Base-by-base conservation (phyloP, 2,329 filamentous ascomycete species). In the Nemania diffusa region DNA sequence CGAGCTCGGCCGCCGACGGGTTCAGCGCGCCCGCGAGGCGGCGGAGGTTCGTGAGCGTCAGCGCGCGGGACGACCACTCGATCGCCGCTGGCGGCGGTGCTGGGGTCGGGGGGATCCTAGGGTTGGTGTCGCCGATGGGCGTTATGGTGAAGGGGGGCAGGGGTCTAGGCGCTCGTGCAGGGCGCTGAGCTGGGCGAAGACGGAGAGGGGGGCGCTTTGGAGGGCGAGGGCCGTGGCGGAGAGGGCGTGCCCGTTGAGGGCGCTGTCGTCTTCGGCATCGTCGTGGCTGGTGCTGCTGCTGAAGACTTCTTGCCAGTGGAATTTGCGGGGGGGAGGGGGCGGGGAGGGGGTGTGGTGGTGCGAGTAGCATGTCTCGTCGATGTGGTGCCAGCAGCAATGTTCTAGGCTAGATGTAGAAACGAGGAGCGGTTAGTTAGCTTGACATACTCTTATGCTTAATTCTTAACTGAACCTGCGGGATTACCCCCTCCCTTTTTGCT, bases 381-480 rank as follows among this genome's bases (percentile, higher is more conserved):
- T 84, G 72, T 86, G 84, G 64, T 83, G 75, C 82, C 84, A 85
- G 77, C 84, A 87, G 48, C 84, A 80, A 70, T 85, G 84, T 70
- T 87, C 85, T 57, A 86, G 80, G 2, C 84, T 86, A 34, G 20
- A 65, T 42, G 32, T 5, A 27, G 40, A 37, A 57, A 63, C 6
- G 34, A 59, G 53, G 8, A 34, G 34, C 3, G 29, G 15, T 17
- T 22, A 17, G 63, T 67, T 57, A 57, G 63, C 42, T 50, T 58
- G n/a, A 17, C 13, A 13, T 40, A 13, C 37, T 32, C 24, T 51
- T 15, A 24, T 51, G 2, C 22, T 53, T 5, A 9, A 11, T 34
- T 5, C 24, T 34, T 11, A 26, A 9, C 4, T 57, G 2, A n/a
- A 20, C n/a, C 5, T 5, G 37, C 11, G 13, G 48, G 13, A 20